phyloP scores from a whole-genome alignment of 495 filamentous ascomycete genomes.

The Hyaloscypha bicolor region DNA sequence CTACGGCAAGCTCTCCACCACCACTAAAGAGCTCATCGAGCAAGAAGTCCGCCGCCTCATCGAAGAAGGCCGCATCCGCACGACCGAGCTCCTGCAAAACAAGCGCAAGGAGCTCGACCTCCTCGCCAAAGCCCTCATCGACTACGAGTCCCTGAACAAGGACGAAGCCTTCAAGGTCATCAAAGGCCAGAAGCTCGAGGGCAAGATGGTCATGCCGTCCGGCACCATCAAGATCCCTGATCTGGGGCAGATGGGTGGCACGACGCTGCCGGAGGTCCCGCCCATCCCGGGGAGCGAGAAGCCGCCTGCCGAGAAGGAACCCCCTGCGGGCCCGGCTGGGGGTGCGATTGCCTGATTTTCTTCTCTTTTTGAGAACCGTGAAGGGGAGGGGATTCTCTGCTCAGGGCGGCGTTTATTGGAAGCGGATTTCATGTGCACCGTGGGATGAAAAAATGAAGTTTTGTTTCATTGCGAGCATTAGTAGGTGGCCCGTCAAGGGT shows the following conservation, averaged over 20 bases:
- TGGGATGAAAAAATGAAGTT: not conserved
- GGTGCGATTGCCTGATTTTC: slow-evolving; percentile 18
- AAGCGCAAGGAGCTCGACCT: slow-evolving; percentile 83
- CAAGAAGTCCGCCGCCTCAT: slow-evolving; percentile 81
- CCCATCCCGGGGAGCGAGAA: slow-evolving; percentile 23
- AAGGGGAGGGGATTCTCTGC: slow-evolving; percentile 10
- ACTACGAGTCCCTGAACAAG: slow-evolving; percentile 89
- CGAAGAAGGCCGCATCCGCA: slow-evolving; percentile 78
- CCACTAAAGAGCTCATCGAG: slow-evolving; percentile 85
- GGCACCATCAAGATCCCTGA: slow-evolving; percentile 48
- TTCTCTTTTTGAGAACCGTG: not conserved
- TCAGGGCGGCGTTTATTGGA: slow-evolving; percentile 17
- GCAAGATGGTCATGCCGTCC: slow-evolving; percentile 47
- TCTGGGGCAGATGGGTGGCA: not conserved
- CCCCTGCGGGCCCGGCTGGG: slow-evolving; percentile 10
- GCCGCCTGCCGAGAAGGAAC: slow-evolving; percentile 14
- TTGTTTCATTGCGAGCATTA: not conserved
- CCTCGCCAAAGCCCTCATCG: slow-evolving; percentile 83
- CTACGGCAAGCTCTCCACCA: slow-evolving; percentile 78
- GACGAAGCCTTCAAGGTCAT: slow-evolving; percentile 90
- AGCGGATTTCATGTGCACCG: not conserved
- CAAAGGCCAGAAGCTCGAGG: slow-evolving; percentile 76
- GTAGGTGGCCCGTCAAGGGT: not conserved
- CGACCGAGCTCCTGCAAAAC: slow-evolving; percentile 65
- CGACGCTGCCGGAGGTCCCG: not conserved